Percentiles rank a stretch among this genome's conserved stretches.
Conservation (phyloP, 805 yeast species). For the Candida hungchunana region DNA sequence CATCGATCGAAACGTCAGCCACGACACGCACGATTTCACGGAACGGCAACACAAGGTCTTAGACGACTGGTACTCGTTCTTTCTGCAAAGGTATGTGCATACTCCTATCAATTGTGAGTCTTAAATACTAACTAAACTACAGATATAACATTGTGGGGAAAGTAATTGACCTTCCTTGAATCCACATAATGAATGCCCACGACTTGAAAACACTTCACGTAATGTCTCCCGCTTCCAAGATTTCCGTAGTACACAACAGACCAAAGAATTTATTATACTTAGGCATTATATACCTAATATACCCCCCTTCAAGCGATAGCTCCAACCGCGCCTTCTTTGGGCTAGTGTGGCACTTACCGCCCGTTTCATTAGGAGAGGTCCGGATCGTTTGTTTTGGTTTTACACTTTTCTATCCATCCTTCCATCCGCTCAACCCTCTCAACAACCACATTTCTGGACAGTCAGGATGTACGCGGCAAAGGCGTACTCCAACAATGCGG, state of each 20-base stretch:
- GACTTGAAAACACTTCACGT: no score
- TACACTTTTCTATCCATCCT: not conserved
- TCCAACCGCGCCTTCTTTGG: no score
- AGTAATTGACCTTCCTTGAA: conserved; percentile 4
- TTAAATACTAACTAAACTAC: conserved; percentile 6
- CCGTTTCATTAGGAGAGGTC: no score
- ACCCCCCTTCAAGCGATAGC: no score
- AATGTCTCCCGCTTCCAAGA: no score
- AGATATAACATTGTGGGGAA: conserved; percentile 19
- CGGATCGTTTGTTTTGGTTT: not conserved
- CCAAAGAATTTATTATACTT: no score
- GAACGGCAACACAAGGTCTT: conserved; percentile 58
- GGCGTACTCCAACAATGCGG: conserved; percentile 7
- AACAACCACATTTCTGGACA: no score
- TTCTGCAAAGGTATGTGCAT: conserved; percentile 44
- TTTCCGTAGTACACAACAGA: no score
- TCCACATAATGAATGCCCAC: not conserved
- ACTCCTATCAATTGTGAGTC: not conserved
- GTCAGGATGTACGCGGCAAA: conserved; percentile 18
- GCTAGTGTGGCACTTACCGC: no score
- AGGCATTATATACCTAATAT: no score
- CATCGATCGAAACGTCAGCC: conserved; percentile 36
- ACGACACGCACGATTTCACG: conserved; percentile 49
- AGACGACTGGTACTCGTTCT: conserved; percentile 70
- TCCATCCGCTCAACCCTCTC: not conserved